Conservation (phyloP, 352 stramenopile species). For the Thraustochytrium striatum region DNA sequence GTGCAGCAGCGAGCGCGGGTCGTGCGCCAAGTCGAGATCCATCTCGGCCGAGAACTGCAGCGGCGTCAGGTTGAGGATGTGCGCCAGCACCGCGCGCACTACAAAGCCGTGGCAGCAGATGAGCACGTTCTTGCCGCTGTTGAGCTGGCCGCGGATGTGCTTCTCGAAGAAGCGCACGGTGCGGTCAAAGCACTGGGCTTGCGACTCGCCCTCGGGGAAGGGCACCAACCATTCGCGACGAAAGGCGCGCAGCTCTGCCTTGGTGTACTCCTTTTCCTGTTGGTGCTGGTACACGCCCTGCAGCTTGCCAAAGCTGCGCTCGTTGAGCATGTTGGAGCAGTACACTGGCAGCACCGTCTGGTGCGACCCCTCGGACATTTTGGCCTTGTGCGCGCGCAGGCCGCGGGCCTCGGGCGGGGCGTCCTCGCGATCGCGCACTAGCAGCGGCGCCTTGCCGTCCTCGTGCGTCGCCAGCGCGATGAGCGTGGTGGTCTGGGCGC, state of each 20-base stretch:
- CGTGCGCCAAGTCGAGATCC: slow-evolving; percentile 35
- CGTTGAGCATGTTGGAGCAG: slow-evolving; percentile 37
- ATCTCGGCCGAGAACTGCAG: slow-evolving; percentile 3
- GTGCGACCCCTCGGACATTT: slow-evolving; percentile 38
- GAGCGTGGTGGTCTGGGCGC: slow-evolving; percentile 30
- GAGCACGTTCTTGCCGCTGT: slow-evolving; percentile 31
- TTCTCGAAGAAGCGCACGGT: slow-evolving; percentile 38
- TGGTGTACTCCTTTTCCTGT: slow-evolving; percentile 35
- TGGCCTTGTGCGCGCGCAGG: slow-evolving; percentile 18
- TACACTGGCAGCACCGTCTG: slow-evolving; percentile 43
- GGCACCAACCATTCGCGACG: slow-evolving; percentile 24
- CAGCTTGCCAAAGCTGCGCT: slow-evolving; percentile 38
- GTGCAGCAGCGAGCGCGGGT: slow-evolving; percentile 9
- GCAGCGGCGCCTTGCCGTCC: slow-evolving; percentile 33
- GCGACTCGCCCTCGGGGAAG: slow-evolving; percentile 36
- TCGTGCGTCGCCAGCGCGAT: slow-evolving; percentile 45
- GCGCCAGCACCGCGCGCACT: slow-evolving; percentile 15
- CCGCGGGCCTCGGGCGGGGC: neutral
- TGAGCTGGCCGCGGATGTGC: slow-evolving; percentile 40
- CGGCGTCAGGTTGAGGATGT: slow-evolving; percentile 32
- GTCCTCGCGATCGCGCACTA: slow-evolving; percentile 6
- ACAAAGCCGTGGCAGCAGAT: slow-evolving; percentile 38
- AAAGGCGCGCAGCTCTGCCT: slow-evolving; percentile 20
- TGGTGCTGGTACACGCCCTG: slow-evolving; percentile 38
- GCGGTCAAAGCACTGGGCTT: slow-evolving; percentile 32